These are phyloP conservation scores for Zalerion maritima DNA, from an alignment of 495 filamentous ascomycete species.

Conservation along the genomic window DNA sequence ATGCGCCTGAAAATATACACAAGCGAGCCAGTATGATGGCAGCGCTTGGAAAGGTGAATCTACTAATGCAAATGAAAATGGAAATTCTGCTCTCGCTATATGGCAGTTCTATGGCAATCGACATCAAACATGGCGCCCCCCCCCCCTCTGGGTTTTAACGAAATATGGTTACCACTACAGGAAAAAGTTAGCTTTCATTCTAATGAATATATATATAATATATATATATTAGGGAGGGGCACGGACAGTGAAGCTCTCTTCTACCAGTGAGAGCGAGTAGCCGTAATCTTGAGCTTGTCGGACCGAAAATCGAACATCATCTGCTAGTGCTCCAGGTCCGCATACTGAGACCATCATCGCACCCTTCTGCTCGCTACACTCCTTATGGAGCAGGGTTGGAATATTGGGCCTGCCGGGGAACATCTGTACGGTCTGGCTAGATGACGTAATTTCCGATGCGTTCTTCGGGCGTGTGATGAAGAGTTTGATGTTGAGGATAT, in stretches of 20 bases:
- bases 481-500: slow-evolving; percentile 68
- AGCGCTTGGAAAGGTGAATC: too few species aligned
- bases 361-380: slow-evolving; percentile 61
- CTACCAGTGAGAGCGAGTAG: slow-evolving; percentile 61
- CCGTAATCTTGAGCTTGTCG: slow-evolving; percentile 45
- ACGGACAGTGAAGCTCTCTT: slow-evolving; percentile 87
- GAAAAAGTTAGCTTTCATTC: too few species aligned
- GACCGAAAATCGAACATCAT: slow-evolving; percentile 67
- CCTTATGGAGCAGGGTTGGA: slow-evolving; percentile 57
- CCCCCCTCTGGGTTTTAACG: too few species aligned
- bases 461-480: slow-evolving; percentile 75
- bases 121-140: too few species aligned
- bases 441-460: slow-evolving; percentile 54
- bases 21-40: too few species aligned
- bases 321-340: slow-evolving; percentile 67
- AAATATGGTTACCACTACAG: too few species aligned
- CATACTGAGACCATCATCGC: slow-evolving; percentile 87
- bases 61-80: too few species aligned
- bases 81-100: too few species aligned
- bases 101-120: too few species aligned
- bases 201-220: too few species aligned
- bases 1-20: too few species aligned
- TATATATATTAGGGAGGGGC: too few species aligned
- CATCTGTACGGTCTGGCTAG: slow-evolving; percentile 67
- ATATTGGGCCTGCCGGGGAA: slow-evolving; percentile 72